Base-by-base conservation (phyloP, 305 asterid genomes). In the Salvia sclarea region DNA sequence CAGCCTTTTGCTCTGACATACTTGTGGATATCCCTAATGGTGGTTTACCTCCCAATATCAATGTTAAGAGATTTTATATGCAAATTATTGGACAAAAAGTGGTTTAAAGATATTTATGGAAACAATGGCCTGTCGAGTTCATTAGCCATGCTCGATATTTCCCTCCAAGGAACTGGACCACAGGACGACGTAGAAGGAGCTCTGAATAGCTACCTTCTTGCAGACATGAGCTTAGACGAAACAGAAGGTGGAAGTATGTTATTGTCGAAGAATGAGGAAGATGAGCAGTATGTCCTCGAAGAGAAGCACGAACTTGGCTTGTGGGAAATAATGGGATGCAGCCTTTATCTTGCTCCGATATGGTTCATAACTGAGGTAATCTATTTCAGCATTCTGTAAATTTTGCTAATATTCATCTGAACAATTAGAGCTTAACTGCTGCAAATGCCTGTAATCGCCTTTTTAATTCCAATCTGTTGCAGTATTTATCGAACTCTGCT, bases 1-100 rank as follows among this genome's bases (percentile, higher is more conserved):
- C 97, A 90, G 68, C 97, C 95, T 21, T 90, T 90, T 68, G 93
- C 84, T 12, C 77, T 90, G 28, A 90, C 95, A 38, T 90, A 84
- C 76, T 74, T 86, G 41, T 88, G 95, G 82, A 86, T 86, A 65
- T 90, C 96, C 68, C 78, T 86, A 16, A 86, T 86, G 97, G 89
- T 72, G 72, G 83, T 88, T 55, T 88, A 48, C 69, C 83, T 90
- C 25, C 97, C 95, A 5, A 71, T 90, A 77, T 82, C 95, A 17
- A 31, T 76, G 49, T 66, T 80, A 63, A 80, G 85, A 75, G 95
- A 90, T 75, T 83, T 76, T 78, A 57, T 90, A 12, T 73, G 61
- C 79, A 68, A 72, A 21, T 37, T 76, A 25, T 16, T 82, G 41
- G 61, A 68, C 48, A 73, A 62, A 50, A 76, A 67, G 55, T 79